Percentiles rank a stretch among this genome's conserved stretches.
These are phyloP conservation scores for Flaveria robusta DNA, from an alignment of 129 eudicot genomes.

Conservation along the genomic window DNA sequence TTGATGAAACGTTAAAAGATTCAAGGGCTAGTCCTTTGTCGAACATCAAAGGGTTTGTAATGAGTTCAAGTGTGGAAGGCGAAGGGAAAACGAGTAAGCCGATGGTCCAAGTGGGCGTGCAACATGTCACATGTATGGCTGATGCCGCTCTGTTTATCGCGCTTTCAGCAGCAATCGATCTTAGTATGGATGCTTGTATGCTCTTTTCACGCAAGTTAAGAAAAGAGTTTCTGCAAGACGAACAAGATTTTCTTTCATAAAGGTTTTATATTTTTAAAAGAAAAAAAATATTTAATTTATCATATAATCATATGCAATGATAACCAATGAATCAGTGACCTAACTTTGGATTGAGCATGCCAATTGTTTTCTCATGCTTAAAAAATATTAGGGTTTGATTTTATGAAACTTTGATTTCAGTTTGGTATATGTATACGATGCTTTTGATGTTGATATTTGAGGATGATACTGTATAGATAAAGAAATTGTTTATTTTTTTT, in stretches of 20 bases:
- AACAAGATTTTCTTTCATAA: conserved; percentile 57
- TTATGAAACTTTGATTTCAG: background rate
- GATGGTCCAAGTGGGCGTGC: conserved; percentile 71
- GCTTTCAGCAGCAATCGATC: conserved; percentile 89
- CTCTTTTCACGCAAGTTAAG: conserved; percentile 71
- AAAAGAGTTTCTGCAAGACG: conserved; percentile 71
- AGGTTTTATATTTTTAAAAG: background rate
- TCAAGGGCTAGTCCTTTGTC: conserved; percentile 47
- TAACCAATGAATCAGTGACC: conserved; percentile 44
- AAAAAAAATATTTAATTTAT: background rate
- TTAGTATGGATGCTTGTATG: conserved; percentile 91
- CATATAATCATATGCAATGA: conserved; percentile 41
- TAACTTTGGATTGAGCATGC: conserved; percentile 55
- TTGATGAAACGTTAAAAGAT: conserved; percentile 50
- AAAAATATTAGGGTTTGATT: conserved; percentile 23
- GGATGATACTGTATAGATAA: conserved; percentile 33
- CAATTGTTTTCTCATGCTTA: conserved; percentile 35
- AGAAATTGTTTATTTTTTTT: conserved; percentile 17
- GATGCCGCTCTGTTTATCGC: conserved; percentile 91
- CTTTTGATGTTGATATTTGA: conserved; percentile 25
- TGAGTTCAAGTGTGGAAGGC: conserved; percentile 79
- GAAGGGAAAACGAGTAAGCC: conserved; percentile 88
- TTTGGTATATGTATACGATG: conserved; percentile 25
- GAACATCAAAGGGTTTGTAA: conserved; percentile 70
- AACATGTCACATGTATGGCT: conserved; percentile 88